phyloP scores from a whole-genome alignment of 2,329 filamentous ascomycete species.

The Eurotiales sp. region DNA sequence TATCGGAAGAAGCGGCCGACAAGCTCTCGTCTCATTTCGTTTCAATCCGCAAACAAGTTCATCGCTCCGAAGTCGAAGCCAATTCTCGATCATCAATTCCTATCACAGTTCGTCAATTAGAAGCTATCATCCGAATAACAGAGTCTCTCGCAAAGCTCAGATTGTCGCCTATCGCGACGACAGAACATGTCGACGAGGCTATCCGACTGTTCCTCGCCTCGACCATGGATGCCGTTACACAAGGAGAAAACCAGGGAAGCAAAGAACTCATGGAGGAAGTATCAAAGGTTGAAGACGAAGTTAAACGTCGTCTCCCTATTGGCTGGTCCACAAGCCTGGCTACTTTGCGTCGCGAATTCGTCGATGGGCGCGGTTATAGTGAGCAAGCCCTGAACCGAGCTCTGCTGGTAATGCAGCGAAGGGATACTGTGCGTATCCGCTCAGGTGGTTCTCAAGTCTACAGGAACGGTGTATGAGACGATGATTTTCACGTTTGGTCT shows the following conservation, averaged over 20 bases:
- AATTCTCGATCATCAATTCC: conserved; percentile 91
- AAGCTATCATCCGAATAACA: conserved; percentile 95
- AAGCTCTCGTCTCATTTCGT: conserved; percentile 97
- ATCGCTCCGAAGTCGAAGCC: conserved; percentile 82
- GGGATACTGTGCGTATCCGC: conserved; percentile 64
- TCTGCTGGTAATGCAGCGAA: conserved; percentile 77
- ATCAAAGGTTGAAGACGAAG: conserved; percentile 78
- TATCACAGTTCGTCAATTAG: conserved; percentile 94
- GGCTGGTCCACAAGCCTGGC: conserved; percentile 92
- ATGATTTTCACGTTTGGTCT: conserved; percentile 4
- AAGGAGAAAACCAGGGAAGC: conserved; percentile 77
- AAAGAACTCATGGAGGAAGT: conserved; percentile 91
- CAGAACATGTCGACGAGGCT: conserved; percentile 92
- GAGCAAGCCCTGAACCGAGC: conserved; percentile 83
- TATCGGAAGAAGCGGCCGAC: conserved; percentile 86
- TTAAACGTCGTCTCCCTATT: conserved; percentile 82
- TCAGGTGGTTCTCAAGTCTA: conserved; percentile 49
- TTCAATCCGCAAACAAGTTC: conserved; percentile 89
- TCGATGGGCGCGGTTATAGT: conserved; percentile 83
- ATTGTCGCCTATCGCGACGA: conserved; percentile 79
- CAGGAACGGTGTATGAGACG: conserved; percentile 41
- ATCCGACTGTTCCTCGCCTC: conserved; percentile 94
- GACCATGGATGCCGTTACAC: conserved; percentile 96
- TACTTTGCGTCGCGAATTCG: conserved; percentile 83
- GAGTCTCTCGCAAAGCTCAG: conserved; percentile 91